These are phyloP conservation scores for Rhododendron ferrugineum DNA, from an alignment of 148 eudicot genomes.

Conservation along the genomic window DNA sequence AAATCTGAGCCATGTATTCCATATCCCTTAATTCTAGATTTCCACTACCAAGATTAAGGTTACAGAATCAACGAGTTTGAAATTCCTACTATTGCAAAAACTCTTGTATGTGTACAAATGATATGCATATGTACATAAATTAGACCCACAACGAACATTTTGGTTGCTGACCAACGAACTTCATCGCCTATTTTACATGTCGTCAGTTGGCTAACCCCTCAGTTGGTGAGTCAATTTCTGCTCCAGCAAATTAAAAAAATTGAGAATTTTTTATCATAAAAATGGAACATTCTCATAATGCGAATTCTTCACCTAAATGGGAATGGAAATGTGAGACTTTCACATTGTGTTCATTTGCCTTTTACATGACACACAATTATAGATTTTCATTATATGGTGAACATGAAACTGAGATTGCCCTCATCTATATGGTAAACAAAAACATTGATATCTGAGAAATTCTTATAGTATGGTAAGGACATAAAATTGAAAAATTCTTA, in stretches of 20 bases:
- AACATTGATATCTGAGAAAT: too few species aligned
- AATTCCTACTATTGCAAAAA: background rate
- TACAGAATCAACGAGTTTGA: background rate
- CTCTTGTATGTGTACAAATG: background rate
- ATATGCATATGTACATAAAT: background rate
- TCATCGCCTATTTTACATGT: background rate
- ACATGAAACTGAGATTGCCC: too few species aligned
- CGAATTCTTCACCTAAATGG: background rate
- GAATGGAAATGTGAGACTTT: background rate
- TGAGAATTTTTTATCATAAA: too few species aligned
- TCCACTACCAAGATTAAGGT: background rate
- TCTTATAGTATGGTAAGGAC: too few species aligned
- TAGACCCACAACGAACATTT: background rate
- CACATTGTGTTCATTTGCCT: background rate
- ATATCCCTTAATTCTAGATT: too few species aligned
- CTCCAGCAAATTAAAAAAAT: background rate
- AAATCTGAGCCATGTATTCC: background rate
- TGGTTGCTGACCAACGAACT: background rate
- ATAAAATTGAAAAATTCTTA: too few species aligned
- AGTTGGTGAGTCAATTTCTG: background rate
- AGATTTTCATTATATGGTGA: too few species aligned
- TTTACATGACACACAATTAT: too few species aligned
- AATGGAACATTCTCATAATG: background rate
- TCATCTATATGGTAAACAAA: too few species aligned
- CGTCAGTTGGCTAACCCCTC: background rate